Evolutionary conservation across 768 basidiomycete species (phyloP), one percentile per base, ranked within the genome.

Genomic region (Podaxis sp.): DNA sequence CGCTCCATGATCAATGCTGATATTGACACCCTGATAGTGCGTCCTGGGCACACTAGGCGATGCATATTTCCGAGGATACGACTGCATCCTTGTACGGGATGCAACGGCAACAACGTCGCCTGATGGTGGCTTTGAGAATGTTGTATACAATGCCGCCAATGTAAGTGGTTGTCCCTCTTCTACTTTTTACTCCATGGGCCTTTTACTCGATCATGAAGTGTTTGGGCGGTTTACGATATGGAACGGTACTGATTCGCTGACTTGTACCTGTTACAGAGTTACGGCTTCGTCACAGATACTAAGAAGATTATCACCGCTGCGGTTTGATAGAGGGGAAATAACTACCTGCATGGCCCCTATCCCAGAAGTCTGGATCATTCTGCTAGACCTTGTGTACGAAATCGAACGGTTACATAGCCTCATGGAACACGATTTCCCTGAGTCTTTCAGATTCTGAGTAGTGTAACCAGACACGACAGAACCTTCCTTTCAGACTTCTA

Each of bases 41-140:
- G 87, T 89, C 27, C 72, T 80, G 10, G 87, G 87, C 3, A 88
- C 87, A 1, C 65, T 89, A 32, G 76, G 80, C 5, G 86, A 88
- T 62, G 82, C 85, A 4, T 87, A 86, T 69, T 87, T 74, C 70
- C 76, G 79, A 40, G 87, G 87, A 11, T 88, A 88, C 66, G 86
- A 88, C 64, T 82, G 82, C 64, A 74, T 89, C 57, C 68, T 85
- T 6, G 73, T 88, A 7, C 68, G 77, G 56, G 87, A 88, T 64
- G 77, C 76, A 54, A 82, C 79, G 16, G 87, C 83, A n/a, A 88
- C 88, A 4, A 83, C 84, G 2, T 84, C 84, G 6, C 85, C 86
- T 1, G 83, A 83, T 32, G 83, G 83, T 32, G 85, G 79, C 4
- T 73, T 81, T 52, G 80, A 82, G 62, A 88, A 81, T 62, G 76